Percentiles rank a stretch among this genome's conserved stretches.
These are phyloP conservation scores for Botrytis pseudocinerea DNA, from an alignment of 2,329 filamentous ascomycete genomes.

Conservation along the genomic window DNA sequence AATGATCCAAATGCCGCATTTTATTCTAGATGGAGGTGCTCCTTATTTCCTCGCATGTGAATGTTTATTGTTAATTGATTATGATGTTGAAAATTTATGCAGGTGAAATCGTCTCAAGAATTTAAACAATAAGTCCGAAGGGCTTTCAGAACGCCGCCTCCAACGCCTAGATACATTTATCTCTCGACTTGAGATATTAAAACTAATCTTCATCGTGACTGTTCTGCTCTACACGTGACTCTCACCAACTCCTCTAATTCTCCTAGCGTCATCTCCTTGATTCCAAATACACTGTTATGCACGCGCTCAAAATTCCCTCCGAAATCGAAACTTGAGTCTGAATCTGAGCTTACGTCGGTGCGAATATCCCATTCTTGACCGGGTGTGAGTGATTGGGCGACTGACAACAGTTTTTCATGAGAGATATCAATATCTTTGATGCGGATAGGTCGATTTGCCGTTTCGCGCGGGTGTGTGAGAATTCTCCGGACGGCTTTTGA, in stretches of 20 bases:
- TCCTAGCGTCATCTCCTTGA: conserved; percentile 64
- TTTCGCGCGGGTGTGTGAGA: conserved; percentile 51
- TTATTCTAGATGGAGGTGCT: neutral
- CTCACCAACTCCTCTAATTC: conserved; percentile 40
- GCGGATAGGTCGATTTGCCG: conserved; percentile 52
- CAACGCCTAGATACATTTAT: no score
- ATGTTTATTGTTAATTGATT: neutral
- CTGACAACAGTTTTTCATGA: conserved; percentile 28
- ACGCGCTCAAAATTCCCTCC: conserved; percentile 42
- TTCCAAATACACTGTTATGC: conserved; percentile 60
- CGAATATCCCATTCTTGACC: conserved; percentile 31
- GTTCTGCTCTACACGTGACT: neutral
- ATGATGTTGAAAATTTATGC: no score
- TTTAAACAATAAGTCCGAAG: neutral
- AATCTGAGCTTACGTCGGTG: conserved; percentile 20
- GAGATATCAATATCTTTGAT: conserved; percentile 48
- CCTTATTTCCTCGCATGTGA: neutral
- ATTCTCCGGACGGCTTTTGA: conserved; percentile 50
- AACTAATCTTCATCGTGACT: neutral
- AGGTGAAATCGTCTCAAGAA: neutral
- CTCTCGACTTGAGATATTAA: no score
- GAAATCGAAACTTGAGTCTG: conserved; percentile 32
- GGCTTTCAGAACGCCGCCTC: neutral
- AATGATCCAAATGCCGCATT: neutral
- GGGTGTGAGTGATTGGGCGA: conserved; percentile 30